Evolutionary conservation across 1,284 basidiomycete genomes (phyloP).

Genomic region (Puccinia hordei): DNA sequence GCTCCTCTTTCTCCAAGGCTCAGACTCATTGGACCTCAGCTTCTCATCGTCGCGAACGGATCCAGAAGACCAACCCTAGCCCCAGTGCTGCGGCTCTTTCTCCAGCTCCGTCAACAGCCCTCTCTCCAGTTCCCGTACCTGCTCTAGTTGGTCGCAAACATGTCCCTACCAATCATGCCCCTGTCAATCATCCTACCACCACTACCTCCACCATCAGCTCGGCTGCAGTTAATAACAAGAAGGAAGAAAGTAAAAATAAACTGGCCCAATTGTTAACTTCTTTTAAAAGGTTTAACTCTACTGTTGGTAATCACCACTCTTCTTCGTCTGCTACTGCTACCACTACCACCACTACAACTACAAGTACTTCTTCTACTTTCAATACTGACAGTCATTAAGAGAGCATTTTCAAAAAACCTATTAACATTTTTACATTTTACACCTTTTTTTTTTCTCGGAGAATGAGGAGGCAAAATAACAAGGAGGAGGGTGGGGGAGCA

Average conservation of each 20-base stretch:
- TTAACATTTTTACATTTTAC: not conserved
- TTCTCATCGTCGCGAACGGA: constrained; percentile 30
- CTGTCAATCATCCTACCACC: not conserved
- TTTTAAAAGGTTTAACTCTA: constrained; percentile 45
- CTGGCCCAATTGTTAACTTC: constrained; percentile 39
- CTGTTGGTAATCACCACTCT: constrained; percentile 29
- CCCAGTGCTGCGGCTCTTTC: not conserved
- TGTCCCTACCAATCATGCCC: too few relatives aligned
- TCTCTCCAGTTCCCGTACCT: not conserved
- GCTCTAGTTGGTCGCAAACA: not conserved
- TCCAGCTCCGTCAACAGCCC: not conserved
- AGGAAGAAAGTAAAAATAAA: constrained; percentile 48
- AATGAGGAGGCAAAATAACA: too few relatives aligned
- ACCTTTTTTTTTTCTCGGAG: not conserved
- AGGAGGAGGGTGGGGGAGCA: not conserved
- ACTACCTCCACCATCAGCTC: not conserved
- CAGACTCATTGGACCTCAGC: constrained; percentile 41
- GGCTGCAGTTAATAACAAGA: not conserved
- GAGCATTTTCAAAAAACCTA: not conserved
- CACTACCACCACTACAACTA: constrained; percentile 2
- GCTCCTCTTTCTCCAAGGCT: constrained; percentile 17
- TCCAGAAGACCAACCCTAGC: constrained; percentile 19
- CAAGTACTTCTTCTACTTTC: not conserved
- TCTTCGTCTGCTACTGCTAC: not conserved
- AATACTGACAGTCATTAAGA: constrained; percentile 19